These are phyloP conservation scores for Colletotrichum coccodes DNA, from an alignment of 2,329 filamentous ascomycete genomes.

Conservation along the genomic window DNA sequence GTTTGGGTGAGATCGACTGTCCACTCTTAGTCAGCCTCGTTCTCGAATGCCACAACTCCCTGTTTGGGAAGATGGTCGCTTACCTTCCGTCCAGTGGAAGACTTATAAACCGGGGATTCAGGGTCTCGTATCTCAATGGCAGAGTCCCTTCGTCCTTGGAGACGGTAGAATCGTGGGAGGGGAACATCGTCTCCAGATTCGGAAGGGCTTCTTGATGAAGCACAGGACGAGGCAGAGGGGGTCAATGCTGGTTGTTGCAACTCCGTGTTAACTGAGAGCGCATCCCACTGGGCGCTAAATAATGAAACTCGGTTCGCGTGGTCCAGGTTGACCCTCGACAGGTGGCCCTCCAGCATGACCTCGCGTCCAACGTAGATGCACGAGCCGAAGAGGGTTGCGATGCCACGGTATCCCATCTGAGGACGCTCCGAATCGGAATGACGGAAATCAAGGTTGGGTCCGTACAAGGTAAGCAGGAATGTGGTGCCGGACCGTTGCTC, in stretches of 20 bases:
- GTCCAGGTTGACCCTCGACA: slow-evolving; percentile 12
- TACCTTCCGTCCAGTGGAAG: slow-evolving; percentile 11
- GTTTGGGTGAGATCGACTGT: slow-evolving; percentile 22
- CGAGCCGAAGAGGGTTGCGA: slow-evolving; percentile 25
- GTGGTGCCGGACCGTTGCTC: slow-evolving; percentile 30
- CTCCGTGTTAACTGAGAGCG: slow-evolving; percentile 6
- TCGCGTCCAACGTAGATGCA: slow-evolving; percentile 25
- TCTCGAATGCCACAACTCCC: neutral
- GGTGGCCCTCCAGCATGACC: slow-evolving; percentile 23
- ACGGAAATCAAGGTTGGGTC: slow-evolving; percentile 20
- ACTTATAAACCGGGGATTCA: slow-evolving; percentile 29
- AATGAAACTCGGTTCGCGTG: slow-evolving; percentile 17
- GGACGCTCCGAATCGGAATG: neutral
- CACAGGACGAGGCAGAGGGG: slow-evolving; percentile 24
- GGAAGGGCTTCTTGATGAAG: slow-evolving; percentile 28
- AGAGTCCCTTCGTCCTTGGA: slow-evolving; percentile 27
- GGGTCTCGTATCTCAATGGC: slow-evolving; percentile 29
- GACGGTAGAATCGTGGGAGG: slow-evolving; percentile 23
- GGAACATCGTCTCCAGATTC: slow-evolving; percentile 21
- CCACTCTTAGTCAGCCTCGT: neutral
- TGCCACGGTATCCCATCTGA: slow-evolving; percentile 26
- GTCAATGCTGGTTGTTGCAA: slow-evolving; percentile 26
- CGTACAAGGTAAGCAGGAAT: slow-evolving; percentile 29
- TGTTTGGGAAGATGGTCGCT: neutral
- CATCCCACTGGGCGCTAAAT: slow-evolving; percentile 29